These are phyloP conservation scores for Naganishia albida DNA, from an alignment of 1,284 basidiomycete species.

Conservation along the genomic window DNA sequence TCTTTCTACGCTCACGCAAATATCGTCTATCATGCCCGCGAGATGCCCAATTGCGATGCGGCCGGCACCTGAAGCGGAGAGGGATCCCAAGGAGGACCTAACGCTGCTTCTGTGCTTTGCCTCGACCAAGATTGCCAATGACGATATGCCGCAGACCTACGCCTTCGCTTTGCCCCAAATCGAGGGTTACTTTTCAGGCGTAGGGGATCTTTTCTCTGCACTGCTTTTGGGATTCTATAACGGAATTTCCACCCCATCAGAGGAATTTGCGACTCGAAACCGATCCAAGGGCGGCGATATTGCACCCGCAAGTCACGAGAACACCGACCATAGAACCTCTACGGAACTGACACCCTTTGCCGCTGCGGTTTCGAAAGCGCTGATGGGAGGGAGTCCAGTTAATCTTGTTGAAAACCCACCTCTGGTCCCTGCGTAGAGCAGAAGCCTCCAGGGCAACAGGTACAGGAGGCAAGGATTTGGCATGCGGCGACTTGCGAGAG, in stretches of 20 bases:
- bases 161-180: conserved; percentile 75
- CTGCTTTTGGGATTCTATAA: conserved; percentile 79
- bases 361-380: conserved; percentile 66
- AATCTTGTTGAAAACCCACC: conserved; percentile 72
- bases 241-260: background rate
- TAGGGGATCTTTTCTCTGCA: conserved; percentile 95
- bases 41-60: background rate
- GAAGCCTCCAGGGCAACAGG: conserved; percentile 36
- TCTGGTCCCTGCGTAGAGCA: conserved; percentile 54
- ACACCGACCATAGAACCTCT: conserved; percentile 10
- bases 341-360: conserved; percentile 55
- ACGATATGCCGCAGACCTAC: conserved; percentile 58
- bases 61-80: background rate
- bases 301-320: conserved; percentile 31
- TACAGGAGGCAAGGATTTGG: conserved; percentile 53
- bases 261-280: background rate
- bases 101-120: conserved; percentile 72
- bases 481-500: conserved; percentile 30
- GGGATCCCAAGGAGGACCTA: conserved; percentile 35
- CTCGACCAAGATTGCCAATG: conserved; percentile 56
- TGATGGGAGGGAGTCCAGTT: conserved; percentile 79
- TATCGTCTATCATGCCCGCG: background rate
- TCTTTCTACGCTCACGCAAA: too few relatives aligned
- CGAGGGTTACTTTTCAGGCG: conserved; percentile 91
- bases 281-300: background rate